Evolutionary conservation across 1,139 yeast genomes (phyloP).

Genomic region (Martiniozyma asiatica): DNA sequence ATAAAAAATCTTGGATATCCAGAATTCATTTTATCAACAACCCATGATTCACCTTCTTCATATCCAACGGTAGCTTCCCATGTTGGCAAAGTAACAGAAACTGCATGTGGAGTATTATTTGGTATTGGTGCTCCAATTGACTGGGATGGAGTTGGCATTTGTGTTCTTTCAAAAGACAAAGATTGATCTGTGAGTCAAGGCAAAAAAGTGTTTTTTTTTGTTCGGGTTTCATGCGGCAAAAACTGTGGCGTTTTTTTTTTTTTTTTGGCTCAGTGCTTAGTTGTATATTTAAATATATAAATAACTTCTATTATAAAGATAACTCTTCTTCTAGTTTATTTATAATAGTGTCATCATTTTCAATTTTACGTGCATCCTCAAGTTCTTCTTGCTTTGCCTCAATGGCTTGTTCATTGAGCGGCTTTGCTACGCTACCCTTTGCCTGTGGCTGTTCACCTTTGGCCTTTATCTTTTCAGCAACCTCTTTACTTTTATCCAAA

Average conservation of each 20-base stretch:
- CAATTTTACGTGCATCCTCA: conserved; percentile 5
- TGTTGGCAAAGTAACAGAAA: conserved; percentile 84
- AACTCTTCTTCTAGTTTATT: conserved; percentile 4
- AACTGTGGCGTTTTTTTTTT: too few relatives aligned
- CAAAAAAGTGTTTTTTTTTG: too few relatives aligned
- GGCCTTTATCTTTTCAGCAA: conserved; percentile 16
- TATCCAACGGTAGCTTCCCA: conserved; percentile 91
- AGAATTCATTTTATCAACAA: conserved; percentile 63
- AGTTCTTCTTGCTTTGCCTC: conserved; percentile 4
- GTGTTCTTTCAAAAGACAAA: too few relatives aligned
- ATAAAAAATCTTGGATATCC: conserved; percentile 89
- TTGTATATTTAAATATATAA: too few relatives aligned
- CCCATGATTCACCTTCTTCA: conserved; percentile 83
- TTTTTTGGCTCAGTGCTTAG: too few relatives aligned
- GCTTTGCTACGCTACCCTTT: conserved; percentile 17
- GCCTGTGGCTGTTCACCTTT: conserved; percentile 15
- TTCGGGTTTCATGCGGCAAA: too few relatives aligned
- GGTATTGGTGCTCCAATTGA: conserved; percentile 80
- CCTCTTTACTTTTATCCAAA: conserved; percentile 9
- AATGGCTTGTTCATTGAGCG: conserved; percentile 16
- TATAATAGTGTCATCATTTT: conserved; percentile 3
- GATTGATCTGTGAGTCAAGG: too few relatives aligned
- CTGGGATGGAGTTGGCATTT: too few relatives aligned
- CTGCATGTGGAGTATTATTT: conserved; percentile 81
- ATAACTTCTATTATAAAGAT: too few relatives aligned